Conservation (phyloP, 495 filamentous ascomycete genomes). For the Parmelia sp. region DNA sequence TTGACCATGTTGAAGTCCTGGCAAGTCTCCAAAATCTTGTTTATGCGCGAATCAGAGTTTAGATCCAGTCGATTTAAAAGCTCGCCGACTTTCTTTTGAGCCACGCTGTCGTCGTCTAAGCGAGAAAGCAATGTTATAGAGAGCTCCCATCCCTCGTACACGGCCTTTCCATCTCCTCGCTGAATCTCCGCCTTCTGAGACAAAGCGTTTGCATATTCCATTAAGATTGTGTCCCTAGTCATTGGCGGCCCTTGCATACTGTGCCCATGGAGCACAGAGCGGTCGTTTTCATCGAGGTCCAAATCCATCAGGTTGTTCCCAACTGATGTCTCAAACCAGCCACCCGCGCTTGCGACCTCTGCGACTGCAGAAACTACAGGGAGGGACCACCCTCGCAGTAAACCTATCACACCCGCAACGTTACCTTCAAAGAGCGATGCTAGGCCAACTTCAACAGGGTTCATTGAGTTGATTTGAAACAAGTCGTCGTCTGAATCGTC, state of each 20-base stretch:
- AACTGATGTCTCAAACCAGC: constrained; percentile 54
- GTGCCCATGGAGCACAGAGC: constrained; percentile 57
- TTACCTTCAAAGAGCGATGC: constrained; percentile 74
- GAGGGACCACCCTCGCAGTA: constrained; percentile 72
- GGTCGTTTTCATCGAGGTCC: constrained; percentile 50
- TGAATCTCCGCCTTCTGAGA: constrained; percentile 40
- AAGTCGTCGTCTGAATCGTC: constrained; percentile 39
- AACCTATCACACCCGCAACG: constrained; percentile 61
- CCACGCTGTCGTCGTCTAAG: constrained; percentile 57
- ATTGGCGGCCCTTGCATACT: constrained; percentile 34
- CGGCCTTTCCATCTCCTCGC: constrained; percentile 30
- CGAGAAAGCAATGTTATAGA: constrained; percentile 70
- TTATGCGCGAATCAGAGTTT: constrained; percentile 57
- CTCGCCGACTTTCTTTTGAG: constrained; percentile 59
- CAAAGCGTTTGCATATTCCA: constrained; percentile 59
- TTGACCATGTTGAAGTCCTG: constrained; percentile 61
- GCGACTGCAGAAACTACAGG: constrained; percentile 67
- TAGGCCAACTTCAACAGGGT: constrained; percentile 67
- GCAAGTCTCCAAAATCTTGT: constrained; percentile 67
- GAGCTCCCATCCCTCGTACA: constrained; percentile 76
- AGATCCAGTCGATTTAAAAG: constrained; percentile 60
- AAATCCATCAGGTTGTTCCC: constrained; percentile 29
- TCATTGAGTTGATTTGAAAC: constrained; percentile 65
- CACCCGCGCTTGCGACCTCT: constrained; percentile 66
- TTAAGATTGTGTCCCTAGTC: constrained; percentile 62